Conservation (phyloP, 2,329 filamentous ascomycete species). For the Curvularia hawaiiensis region DNA sequence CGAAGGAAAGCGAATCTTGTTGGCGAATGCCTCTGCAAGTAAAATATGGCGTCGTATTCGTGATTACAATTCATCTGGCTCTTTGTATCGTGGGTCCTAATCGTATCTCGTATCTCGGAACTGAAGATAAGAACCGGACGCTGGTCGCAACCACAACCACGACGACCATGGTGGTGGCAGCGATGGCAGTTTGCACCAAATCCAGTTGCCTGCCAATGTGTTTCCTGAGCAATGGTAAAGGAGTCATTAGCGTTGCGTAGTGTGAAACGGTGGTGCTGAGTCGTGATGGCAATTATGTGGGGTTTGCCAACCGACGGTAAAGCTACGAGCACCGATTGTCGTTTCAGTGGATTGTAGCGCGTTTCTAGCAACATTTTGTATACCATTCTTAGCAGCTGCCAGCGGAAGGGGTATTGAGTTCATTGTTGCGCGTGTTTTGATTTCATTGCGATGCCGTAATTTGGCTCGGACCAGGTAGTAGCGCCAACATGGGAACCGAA, state of each 20-base stretch:
- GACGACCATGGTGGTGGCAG: not conserved
- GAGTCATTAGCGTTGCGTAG: conserved; percentile 4
- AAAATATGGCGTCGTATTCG: conserved; percentile 20
- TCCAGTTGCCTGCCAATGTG: not conserved
- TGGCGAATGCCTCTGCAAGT: conserved; percentile 3
- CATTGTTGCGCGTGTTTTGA: not conserved
- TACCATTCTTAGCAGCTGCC: conserved; percentile 6
- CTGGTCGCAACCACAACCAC: conserved; percentile 1
- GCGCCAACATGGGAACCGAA: conserved; percentile 16
- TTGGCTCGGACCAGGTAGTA: conserved; percentile 5
- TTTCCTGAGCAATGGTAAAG: conserved; percentile 1
- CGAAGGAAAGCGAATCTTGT: not conserved
- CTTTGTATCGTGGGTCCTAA: conserved; percentile 24
- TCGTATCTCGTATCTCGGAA: conserved; percentile 5
- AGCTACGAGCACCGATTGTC: conserved; percentile 4
- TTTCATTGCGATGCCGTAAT: conserved; percentile 5
- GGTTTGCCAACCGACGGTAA: conserved; percentile 14
- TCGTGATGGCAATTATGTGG: conserved; percentile 11
- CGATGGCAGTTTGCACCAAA: not conserved
- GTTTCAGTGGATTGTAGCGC: conserved; percentile 22
- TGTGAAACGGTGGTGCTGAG: conserved; percentile 34
- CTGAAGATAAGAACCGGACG: conserved; percentile 13
- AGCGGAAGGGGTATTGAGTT: not conserved
- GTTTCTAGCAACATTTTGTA: conserved; percentile 12
- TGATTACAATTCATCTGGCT: conserved; percentile 28